Evolutionary conservation across 108 stramenopile species (phyloP), one percentile per base, ranked within the genome.

Genomic region (Fistulifera solaris): DNA sequence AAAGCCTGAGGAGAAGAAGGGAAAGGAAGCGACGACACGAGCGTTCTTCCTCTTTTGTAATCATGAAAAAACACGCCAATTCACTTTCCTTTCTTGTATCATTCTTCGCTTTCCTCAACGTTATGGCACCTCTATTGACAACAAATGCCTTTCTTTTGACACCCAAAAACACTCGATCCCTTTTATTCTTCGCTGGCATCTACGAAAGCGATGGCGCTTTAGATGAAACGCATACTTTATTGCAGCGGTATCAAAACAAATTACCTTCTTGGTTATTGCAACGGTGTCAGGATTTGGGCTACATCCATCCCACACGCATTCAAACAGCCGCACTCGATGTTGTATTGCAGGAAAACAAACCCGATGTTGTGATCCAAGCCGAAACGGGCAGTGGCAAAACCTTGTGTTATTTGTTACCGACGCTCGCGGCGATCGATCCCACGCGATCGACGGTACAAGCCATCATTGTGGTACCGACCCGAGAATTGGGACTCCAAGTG

Each of bases 401-500:
- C 4, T 56, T 93, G 53, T 71, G 75, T 2, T 93, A 80, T 63
- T 52, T 93, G 14, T 41, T 87, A 6, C 91, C 91, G 16, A 23
- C 82, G 6, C 48, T 92, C 38, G 63, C 76, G 1, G 39, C 47
- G 11, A 64, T 92, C 18, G 76, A 86, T 27, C 27, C 63, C 0
- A 26, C 62, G 6, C 64, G 81, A 44, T 48, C 70, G 8, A 62
- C 80, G 0, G 68, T 85, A 10, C 85, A 92, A 68, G 76, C 70
- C 19, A 41, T 95, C 35, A 74, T 97, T 50, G 78, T 97, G 3
- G 96, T 96, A 5, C 96, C 96, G 8, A 94, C 92, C 1, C 59
- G 96, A 17, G 96, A 97, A 69, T 67, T 97, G 57, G 96, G 94
- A n/a, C 66, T 94, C 54, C 96, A 97, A 78, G 90, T 92, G 12